Conservation (phyloP, 345 rosid genomes). For the Hypericum androsaemum region DNA sequence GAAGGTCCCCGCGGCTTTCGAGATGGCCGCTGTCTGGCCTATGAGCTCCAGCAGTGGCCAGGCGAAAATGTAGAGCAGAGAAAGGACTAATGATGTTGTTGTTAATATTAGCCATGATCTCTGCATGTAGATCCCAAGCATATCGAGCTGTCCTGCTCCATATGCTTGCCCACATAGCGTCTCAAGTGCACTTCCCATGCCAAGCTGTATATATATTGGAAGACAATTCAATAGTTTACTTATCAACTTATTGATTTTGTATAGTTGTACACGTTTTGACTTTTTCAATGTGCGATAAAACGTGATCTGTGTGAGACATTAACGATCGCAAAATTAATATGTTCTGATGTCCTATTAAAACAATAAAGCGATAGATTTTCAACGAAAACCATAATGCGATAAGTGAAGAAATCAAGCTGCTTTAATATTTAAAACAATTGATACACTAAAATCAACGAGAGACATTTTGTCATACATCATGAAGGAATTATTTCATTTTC, state of each 20-base stretch:
- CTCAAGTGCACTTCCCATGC: slow-evolving; percentile 18
- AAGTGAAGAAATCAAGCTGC: too few species aligned
- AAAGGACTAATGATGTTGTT: slow-evolving; percentile 1
- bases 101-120: slow-evolving; percentile 15
- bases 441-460: too few species aligned
- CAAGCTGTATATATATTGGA: slow-evolving; percentile 4
- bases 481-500: too few species aligned
- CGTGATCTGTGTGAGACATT: too few species aligned
- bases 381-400: too few species aligned
- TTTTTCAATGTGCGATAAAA: too few species aligned
- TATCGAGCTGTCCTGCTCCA: slow-evolving; percentile 16
- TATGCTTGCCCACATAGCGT: slow-evolving; percentile 17
- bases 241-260: neutral
- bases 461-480: too few species aligned
- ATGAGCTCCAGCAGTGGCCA: slow-evolving; percentile 4
- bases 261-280: neutral
- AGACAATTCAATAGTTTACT: neutral
- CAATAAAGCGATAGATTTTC: too few species aligned
- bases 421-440: too few species aligned
- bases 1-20: slow-evolving; percentile 9
- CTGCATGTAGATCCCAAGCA: slow-evolving; percentile 18
- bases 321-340: too few species aligned
- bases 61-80: slow-evolving; percentile 8
- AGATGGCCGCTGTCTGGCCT: slow-evolving; percentile 11
- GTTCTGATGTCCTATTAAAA: too few species aligned